phyloP scores from a whole-genome alignment of 1,284 basidiomycete species.

The Puccinia hordei region DNA sequence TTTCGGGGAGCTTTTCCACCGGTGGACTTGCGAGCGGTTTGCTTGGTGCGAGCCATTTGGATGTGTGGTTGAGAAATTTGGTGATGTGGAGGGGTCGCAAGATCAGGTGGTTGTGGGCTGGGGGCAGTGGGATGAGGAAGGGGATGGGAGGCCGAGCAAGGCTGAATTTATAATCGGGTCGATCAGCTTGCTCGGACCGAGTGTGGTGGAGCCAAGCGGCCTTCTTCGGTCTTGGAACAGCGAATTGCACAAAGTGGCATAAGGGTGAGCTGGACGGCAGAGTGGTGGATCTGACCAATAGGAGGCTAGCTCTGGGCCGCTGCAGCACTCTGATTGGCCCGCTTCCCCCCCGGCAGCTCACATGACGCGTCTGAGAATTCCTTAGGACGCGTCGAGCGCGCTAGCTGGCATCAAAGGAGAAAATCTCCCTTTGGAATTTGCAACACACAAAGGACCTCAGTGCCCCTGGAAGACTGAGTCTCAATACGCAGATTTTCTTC shows the following conservation, averaged over 20 bases:
- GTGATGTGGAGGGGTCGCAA: not conserved
- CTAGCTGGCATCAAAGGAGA: conserved; percentile 57
- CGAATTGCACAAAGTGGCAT: too few relatives aligned
- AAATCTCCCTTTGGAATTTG: too few relatives aligned
- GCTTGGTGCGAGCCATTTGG: conserved; percentile 59
- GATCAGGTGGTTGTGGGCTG: too few relatives aligned
- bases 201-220: too few relatives aligned
- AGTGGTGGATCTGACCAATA: not conserved
- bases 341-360: not conserved
- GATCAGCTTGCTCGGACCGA: too few relatives aligned
- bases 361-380: not conserved
- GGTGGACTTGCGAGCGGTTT: conserved; percentile 70
- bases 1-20: conserved; percentile 64
- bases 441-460: too few relatives aligned
- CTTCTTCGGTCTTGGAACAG: too few relatives aligned
- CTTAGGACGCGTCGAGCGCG: not conserved
- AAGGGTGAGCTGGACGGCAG: too few relatives aligned
- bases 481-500: too few relatives aligned
- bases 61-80: not conserved
- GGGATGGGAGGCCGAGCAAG: not conserved
- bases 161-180: not conserved
- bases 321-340: not conserved
- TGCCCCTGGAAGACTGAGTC: too few relatives aligned
- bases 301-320: not conserved
- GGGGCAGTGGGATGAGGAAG: too few relatives aligned